Conservation (phyloP, 2,329 filamentous ascomycete genomes). For the Berkeleyomyces basicola region DNA sequence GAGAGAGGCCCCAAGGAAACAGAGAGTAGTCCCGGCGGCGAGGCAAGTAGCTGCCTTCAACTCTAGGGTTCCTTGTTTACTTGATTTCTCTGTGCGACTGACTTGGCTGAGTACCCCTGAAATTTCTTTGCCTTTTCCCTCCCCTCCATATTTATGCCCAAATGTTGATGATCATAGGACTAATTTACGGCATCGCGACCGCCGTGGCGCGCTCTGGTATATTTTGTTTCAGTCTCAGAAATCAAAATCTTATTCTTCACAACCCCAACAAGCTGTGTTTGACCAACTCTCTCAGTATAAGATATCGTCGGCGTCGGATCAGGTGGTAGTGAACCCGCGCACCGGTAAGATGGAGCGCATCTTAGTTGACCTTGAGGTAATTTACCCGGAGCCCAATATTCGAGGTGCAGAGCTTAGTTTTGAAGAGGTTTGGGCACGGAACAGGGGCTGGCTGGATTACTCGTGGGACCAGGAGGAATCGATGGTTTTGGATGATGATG, state of each 20-base stretch:
- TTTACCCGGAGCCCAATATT: slow-evolving; percentile 65
- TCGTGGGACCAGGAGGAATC: slow-evolving; percentile 34
- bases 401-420: slow-evolving; percentile 67
- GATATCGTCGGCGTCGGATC: slow-evolving; percentile 53
- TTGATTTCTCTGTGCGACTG: background rate
- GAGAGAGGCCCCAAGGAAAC: slow-evolving; percentile 2
- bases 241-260: slow-evolving; percentile 19
- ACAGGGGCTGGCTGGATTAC: slow-evolving; percentile 50
- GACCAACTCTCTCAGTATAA: slow-evolving; percentile 46
- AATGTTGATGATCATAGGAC: slow-evolving; percentile 90
- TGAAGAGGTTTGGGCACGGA: slow-evolving; percentile 72
- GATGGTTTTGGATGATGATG: slow-evolving; percentile 3
- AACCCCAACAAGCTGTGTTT: slow-evolving; percentile 8
- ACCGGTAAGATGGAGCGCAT: slow-evolving; percentile 74
- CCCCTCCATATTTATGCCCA: slow-evolving; percentile 25
- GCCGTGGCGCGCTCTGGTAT: slow-evolving; percentile 20
- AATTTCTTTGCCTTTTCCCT: background rate
- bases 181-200: slow-evolving; percentile 46
- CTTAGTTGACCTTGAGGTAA: slow-evolving; percentile 67
- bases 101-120: background rate
- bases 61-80: background rate
- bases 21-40: background rate
- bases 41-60: slow-evolving; percentile 17
- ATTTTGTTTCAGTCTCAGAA: slow-evolving; percentile 37
- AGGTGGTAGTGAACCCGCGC: slow-evolving; percentile 66